phyloP scores from a whole-genome alignment of 768 basidiomycete species.

The Russula ochroleuca region DNA sequence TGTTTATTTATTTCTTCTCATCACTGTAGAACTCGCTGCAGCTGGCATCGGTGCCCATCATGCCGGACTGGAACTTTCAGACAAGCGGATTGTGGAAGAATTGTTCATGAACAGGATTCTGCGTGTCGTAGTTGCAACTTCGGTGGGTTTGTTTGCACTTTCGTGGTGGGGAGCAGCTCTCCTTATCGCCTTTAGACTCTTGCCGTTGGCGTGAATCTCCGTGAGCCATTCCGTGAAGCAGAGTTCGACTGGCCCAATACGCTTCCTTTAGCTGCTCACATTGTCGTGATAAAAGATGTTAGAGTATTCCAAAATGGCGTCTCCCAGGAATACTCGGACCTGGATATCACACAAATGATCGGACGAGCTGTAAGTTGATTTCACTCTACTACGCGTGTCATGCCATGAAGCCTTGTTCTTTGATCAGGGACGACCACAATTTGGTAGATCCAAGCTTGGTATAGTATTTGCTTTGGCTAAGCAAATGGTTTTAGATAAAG shows the following conservation, averaged over 20 bases:
- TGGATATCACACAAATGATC: constrained; percentile 95
- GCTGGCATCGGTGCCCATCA: constrained; percentile 88
- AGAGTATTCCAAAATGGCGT: constrained; percentile 66
- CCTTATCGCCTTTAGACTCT: constrained; percentile 57
- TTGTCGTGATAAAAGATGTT: constrained; percentile 91
- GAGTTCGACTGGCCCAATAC: neutral
- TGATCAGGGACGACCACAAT: constrained; percentile 82
- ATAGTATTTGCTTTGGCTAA: neutral
- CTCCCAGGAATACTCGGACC: constrained; percentile 79
- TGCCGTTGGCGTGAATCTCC: constrained; percentile 94
- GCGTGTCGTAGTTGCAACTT: constrained; percentile 74
- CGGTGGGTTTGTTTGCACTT: constrained; percentile 45
- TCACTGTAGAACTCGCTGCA: constrained; percentile 51
- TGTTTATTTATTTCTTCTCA: neutral
- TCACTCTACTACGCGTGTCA: neutral
- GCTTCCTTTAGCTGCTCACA: constrained; percentile 67
- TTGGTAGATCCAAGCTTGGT: constrained; percentile 46
- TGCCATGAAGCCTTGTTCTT: neutral
- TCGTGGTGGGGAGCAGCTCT: constrained; percentile 1
- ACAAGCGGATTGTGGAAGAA: constrained; percentile 69
- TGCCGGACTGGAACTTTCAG: constrained; percentile 73
- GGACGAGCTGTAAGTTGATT: constrained; percentile 70
- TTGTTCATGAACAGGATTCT: constrained; percentile 62
- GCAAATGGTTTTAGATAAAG: constrained; percentile 52
- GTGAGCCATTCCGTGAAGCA: constrained; percentile 41